A percentile compares a stretch with the other conserved stretches of the same genome.
These are phyloP conservation scores for Catunica adiposa DNA, from an alignment of 2,329 filamentous ascomycete genomes.

Conservation along the genomic window DNA sequence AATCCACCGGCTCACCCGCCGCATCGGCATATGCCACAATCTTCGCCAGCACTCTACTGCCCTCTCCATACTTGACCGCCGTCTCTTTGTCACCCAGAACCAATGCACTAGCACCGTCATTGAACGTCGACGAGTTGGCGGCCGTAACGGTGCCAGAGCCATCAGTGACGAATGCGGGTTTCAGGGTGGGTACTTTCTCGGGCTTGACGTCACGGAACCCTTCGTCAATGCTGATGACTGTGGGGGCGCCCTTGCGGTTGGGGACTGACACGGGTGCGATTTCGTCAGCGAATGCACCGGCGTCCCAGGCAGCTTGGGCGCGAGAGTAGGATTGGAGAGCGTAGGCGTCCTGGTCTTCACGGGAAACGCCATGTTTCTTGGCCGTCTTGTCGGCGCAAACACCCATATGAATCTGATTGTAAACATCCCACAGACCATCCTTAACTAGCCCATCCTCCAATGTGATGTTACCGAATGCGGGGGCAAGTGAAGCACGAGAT, in stretches of 20 bases:
- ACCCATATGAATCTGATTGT: constrained; percentile 95
- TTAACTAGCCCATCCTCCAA: constrained; percentile 86
- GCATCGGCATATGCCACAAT: constrained; percentile 81
- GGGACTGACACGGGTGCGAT: constrained; percentile 77
- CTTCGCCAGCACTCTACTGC: constrained; percentile 68
- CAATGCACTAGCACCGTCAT: constrained; percentile 82
- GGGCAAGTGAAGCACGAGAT: constrained; percentile 62
- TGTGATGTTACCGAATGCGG: constrained; percentile 73
- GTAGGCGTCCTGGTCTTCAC: constrained; percentile 81
- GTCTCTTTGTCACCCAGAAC: constrained; percentile 69
- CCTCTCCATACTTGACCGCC: constrained; percentile 60
- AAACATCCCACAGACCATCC: constrained; percentile 90
- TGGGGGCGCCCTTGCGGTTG: constrained; percentile 62
- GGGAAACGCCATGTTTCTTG: constrained; percentile 65
- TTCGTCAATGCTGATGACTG: constrained; percentile 66
- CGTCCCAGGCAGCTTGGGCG: constrained; percentile 77
- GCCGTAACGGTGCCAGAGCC: constrained; percentile 84
- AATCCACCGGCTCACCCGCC: constrained; percentile 79
- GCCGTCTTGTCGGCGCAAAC: constrained; percentile 90
- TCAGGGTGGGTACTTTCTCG: constrained; percentile 72
- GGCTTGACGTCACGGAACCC: constrained; percentile 74
- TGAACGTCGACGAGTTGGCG: constrained; percentile 84
- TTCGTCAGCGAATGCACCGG: constrained; percentile 71
- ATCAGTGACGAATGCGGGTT: constrained; percentile 78
- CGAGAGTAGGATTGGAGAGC: constrained; percentile 79